Evolutionary conservation across 2,329 filamentous ascomycete species (phyloP), one percentile per base, ranked within the genome.

Genomic region (Sclerotinia borealis): DNA sequence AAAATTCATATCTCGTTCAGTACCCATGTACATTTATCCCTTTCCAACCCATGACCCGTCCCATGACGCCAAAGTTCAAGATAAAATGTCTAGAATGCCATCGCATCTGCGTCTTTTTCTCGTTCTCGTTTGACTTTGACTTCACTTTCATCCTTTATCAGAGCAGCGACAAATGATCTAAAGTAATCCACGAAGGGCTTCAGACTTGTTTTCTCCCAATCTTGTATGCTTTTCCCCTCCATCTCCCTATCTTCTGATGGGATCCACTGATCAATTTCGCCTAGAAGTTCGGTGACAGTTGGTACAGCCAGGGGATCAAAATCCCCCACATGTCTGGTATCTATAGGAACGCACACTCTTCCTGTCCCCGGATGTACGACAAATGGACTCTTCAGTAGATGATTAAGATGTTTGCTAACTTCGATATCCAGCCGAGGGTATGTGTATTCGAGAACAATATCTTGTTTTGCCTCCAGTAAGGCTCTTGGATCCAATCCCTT

Each of bases 181-280:
- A 99, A 98, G 69, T 89, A 88, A 64, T 98, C 93, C 41, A 98
- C 86, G 74, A 96, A 98, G 10, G 92, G 92, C 79, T 90, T 96
- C 73, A 99, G 77, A 68, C 91, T 92, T 29, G 95, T 99, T 85
- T 98, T 99, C 78, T 99, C 93, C 87, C 93, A 98, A 74, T 99
- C 95, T 69, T 88, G 84, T 54, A 90, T 72, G 63, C 78, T 79
- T 71, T 81, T 85, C 68, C 75, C 36, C 0, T 79, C 79, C 34
- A 77, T 75, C 1, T 76, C 78, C 13, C 72, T 76, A 15, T 80
- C 79, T 7, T 75, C 79, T 25, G 76, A 76, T 1, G 74, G 77
- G 70, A 86, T 83, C 86, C 91, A 98, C 25, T 83, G 80, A 75
- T 99, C 93, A 71, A 99, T 96, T 78, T 99, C 92, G 6, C 80